Evolutionary conservation across 495 filamentous ascomycete species (phyloP).

Genomic region (Hypoxylon intermedium): DNA sequence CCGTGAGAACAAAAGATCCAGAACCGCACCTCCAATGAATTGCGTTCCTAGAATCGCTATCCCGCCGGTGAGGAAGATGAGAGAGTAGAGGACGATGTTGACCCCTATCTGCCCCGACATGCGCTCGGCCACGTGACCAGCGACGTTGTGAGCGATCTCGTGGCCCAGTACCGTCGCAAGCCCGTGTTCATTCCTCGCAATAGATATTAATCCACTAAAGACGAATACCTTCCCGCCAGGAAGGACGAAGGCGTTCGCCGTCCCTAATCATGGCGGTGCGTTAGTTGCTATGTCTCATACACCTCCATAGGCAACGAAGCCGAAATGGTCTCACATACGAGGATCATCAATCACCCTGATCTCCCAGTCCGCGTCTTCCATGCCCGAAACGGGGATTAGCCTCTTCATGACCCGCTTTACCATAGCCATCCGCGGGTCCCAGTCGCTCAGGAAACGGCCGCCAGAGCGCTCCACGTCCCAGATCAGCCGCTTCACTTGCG

Average conservation of each 20-base stretch:
- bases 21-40: conserved; percentile 50
- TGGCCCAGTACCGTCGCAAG: conserved; percentile 87
- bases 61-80: conserved; percentile 58
- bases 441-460: conserved; percentile 48
- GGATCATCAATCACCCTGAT: conserved; percentile 81
- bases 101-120: conserved; percentile 69
- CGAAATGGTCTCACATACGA: conserved; percentile 34
- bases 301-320: too few relatives aligned
- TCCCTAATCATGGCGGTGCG: conserved; percentile 22
- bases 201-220: conserved; percentile 78
- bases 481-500: conserved; percentile 61
- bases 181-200: conserved; percentile 74
- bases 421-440: conserved; percentile 48
- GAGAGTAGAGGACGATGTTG: conserved; percentile 58
- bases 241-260: conserved; percentile 84
- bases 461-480: conserved; percentile 47
- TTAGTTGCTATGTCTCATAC: conserved; percentile 3
- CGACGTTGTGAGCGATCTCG: conserved; percentile 93
- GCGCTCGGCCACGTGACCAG: conserved; percentile 78
- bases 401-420: conserved; percentile 74
- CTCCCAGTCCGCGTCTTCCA: conserved; percentile 74
- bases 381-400: conserved; percentile 71
- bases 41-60: conserved; percentile 54
- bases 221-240: conserved; percentile 96
- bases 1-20: conserved; percentile 69